These are phyloP conservation scores for Selenicereus undatus DNA, from an alignment of 148 eudicot genomes.

Conservation along the genomic window DNA sequence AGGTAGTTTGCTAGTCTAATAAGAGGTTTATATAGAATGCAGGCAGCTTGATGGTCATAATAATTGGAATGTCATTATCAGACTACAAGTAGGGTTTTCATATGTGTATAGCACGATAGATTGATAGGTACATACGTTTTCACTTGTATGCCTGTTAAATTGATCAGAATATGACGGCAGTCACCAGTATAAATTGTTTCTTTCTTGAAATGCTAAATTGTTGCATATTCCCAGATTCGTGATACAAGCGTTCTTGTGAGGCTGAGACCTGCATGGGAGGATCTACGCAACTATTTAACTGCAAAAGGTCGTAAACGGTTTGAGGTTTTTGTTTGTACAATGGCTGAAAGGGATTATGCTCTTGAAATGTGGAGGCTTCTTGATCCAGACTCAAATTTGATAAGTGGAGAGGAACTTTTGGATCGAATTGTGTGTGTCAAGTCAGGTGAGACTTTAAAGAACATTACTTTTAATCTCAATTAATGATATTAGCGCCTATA, in stretches of 20 bases:
- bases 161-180: neutral
- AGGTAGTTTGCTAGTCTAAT: slow-evolving; percentile 39
- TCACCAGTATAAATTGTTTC: neutral
- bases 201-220: slow-evolving; percentile 2
- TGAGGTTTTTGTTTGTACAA: slow-evolving; percentile 99
- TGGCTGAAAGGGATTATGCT: slow-evolving; percentile 99
- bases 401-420: slow-evolving; percentile 61
- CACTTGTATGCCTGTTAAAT: neutral
- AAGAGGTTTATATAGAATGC: neutral
- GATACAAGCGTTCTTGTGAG: slow-evolving; percentile 99
- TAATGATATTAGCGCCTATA: neutral
- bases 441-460: slow-evolving; percentile 49
- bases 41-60: neutral
- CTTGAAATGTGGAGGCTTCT: slow-evolving; percentile 99
- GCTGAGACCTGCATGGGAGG: slow-evolving; percentile 99
- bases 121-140: neutral
- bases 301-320: slow-evolving; percentile 98
- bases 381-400: slow-evolving; percentile 94
- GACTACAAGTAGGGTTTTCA: neutral
- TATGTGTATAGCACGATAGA: neutral
- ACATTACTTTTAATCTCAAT: neutral
- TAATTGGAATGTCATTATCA: neutral
- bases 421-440: slow-evolving; percentile 95
- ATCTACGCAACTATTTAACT: slow-evolving; percentile 84
- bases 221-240: slow-evolving; percentile 57